phyloP scores from a whole-genome alignment of 2,329 filamentous ascomycete species.

The Talaromyces sp. region DNA sequence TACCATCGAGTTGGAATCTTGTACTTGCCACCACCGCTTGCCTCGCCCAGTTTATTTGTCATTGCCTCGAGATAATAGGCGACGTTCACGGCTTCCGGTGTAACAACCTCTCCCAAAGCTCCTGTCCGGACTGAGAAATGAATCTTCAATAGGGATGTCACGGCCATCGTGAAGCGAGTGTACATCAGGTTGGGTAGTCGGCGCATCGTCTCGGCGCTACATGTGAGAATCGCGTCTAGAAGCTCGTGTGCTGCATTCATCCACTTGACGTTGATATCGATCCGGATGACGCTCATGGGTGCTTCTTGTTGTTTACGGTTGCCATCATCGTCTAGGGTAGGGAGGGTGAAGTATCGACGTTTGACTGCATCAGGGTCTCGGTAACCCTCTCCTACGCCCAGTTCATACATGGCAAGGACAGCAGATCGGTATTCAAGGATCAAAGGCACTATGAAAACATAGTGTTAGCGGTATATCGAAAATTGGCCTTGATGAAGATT shows the following conservation, averaged over 20 bases:
- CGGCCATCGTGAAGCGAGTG: slow-evolving; percentile 33
- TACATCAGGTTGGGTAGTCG: slow-evolving; percentile 39
- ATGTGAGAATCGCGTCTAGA: slow-evolving; percentile 35
- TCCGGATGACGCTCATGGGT: slow-evolving; percentile 35
- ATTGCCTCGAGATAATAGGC: slow-evolving; percentile 36
- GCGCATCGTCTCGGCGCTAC: slow-evolving; percentile 37
- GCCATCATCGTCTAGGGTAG: slow-evolving; percentile 28
- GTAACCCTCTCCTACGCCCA: slow-evolving; percentile 39
- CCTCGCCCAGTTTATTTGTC: slow-evolving; percentile 34
- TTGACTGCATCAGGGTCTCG: slow-evolving; percentile 40
- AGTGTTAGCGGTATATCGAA: not conserved
- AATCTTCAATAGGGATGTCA: slow-evolving; percentile 40
- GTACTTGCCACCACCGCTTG: slow-evolving; percentile 36
- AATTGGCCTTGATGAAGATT: not conserved
- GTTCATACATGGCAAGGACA: slow-evolving; percentile 37
- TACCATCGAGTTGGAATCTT: slow-evolving; percentile 39
- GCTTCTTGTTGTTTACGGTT: slow-evolving; percentile 6
- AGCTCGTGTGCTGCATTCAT: slow-evolving; percentile 39
- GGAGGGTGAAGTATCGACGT: slow-evolving; percentile 36
- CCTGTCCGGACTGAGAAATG: slow-evolving; percentile 36
- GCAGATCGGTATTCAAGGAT: slow-evolving; percentile 35
- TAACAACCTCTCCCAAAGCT: slow-evolving; percentile 35
- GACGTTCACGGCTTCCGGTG: slow-evolving; percentile 32
- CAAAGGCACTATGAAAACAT: slow-evolving; percentile 27
- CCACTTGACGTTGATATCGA: slow-evolving; percentile 43